Conservation (phyloP, 2,329 filamentous ascomycete species). For the Cercospora zeina region DNA sequence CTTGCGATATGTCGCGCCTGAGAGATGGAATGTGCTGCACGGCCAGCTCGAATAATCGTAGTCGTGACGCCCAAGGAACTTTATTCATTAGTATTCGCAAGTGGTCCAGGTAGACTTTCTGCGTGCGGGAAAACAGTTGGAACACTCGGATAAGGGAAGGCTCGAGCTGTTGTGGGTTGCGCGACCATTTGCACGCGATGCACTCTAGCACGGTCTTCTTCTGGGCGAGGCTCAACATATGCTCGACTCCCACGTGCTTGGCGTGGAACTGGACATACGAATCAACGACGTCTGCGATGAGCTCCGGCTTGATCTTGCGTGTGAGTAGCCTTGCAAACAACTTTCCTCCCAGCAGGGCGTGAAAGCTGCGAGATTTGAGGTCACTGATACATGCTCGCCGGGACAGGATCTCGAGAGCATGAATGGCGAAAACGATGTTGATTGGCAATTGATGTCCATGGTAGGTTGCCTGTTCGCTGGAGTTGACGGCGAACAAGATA, state of each 20-base stretch:
- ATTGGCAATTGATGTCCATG: slow-evolving; percentile 4
- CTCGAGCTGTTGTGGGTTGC: slow-evolving; percentile 8
- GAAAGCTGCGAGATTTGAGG: neutral
- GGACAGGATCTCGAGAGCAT: slow-evolving; percentile 9
- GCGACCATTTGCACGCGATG: slow-evolving; percentile 12
- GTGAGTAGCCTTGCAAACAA: slow-evolving; percentile 15
- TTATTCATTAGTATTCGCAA: neutral
- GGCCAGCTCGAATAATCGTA: slow-evolving; percentile 14
- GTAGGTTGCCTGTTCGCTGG: neutral
- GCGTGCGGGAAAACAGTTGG: neutral
- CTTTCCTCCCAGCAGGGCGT: slow-evolving; percentile 1
- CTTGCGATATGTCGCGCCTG: slow-evolving; percentile 20
- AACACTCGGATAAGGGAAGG: slow-evolving; percentile 6
- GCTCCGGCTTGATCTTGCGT: neutral
- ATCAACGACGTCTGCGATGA: slow-evolving; percentile 4
- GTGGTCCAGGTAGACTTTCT: neutral
- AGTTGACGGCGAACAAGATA: slow-evolving; percentile 7
- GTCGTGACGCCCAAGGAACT: slow-evolving; percentile 8
- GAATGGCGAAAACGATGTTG: slow-evolving; percentile 17
- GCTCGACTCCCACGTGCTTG: neutral
- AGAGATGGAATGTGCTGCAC: slow-evolving; percentile 12
- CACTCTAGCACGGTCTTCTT: neutral
- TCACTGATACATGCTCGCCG: neutral
- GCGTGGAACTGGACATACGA: slow-evolving; percentile 6
- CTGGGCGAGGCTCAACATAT: neutral